A percentile compares a stretch with the other conserved stretches of the same genome.
phyloP scores from a whole-genome alignment of 192 early-diverging fungal genomes.

The Thamnidium elegans region DNA sequence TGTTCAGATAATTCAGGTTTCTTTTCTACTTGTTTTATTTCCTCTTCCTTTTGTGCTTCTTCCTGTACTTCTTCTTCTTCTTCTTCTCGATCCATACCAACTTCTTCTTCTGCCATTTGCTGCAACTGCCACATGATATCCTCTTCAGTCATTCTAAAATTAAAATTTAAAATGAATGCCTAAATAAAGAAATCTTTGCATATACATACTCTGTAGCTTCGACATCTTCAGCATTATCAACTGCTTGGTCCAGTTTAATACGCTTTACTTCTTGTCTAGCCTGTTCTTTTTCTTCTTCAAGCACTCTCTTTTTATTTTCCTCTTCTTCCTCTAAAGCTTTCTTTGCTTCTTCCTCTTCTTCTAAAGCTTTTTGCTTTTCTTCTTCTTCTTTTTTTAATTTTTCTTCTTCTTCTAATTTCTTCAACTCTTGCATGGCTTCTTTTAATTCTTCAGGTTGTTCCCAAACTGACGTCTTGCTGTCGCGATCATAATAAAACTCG shows the following conservation, averaged over 20 bases:
- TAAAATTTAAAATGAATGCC: not conserved
- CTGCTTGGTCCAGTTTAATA: constrained; percentile 10
- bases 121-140: constrained; percentile 62
- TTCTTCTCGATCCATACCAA: not conserved
- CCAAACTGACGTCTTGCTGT: constrained; percentile 69
- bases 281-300: constrained; percentile 31
- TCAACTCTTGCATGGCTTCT: constrained; percentile 30
- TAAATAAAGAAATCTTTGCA: not conserved
- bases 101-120: constrained; percentile 36
- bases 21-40: constrained; percentile 20
- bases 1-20: constrained; percentile 33
- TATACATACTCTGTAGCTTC: constrained; percentile 36
- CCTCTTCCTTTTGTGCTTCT: constrained; percentile 22
- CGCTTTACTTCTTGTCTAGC: not conserved
- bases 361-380: not conserved
- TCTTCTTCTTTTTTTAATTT: constrained; percentile 15
- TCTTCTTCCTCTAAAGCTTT: constrained; percentile 22
- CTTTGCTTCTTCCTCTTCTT: constrained; percentile 11
- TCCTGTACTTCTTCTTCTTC: constrained; percentile 4
- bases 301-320: not conserved
- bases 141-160: constrained; percentile 56
- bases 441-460: constrained; percentile 41
- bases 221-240: constrained; percentile 9
- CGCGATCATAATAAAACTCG: constrained; percentile 76
- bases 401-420: constrained; percentile 38